Evolutionary conservation across 2,329 filamentous ascomycete genomes (phyloP).

Genomic region (Diaporthe ilicicola): DNA sequence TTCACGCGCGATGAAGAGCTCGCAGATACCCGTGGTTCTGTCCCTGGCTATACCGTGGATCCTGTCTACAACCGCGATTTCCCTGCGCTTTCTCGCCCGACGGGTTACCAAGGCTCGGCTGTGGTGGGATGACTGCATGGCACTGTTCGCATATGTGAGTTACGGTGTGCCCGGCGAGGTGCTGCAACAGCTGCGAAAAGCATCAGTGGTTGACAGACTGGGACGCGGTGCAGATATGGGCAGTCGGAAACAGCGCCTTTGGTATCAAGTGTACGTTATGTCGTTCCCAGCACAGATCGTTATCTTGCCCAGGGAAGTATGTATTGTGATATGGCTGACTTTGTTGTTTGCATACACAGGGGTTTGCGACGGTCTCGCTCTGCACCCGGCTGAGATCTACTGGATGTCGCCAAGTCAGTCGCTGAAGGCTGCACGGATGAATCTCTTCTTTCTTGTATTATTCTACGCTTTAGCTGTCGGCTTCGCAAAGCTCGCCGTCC

Average conservation of each 20-base stretch:
- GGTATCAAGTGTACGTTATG: slow-evolving; percentile 6
- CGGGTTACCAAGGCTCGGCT: slow-evolving; percentile 9
- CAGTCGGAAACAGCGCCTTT: neutral
- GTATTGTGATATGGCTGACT: neutral
- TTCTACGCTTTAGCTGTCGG: slow-evolving; percentile 7
- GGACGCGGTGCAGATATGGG: neutral
- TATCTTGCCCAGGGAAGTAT: too few species aligned
- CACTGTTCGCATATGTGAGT: slow-evolving; percentile 14
- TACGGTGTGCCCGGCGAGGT: neutral
- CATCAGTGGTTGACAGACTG: neutral
- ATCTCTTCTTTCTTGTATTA: slow-evolving; percentile 4
- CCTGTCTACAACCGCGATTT: slow-evolving; percentile 3
- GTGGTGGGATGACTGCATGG: slow-evolving; percentile 13
- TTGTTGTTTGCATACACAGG: neutral
- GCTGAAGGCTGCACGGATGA: neutral
- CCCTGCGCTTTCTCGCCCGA: neutral
- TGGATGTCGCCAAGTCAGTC: slow-evolving; percentile 17
- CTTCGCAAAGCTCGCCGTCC: slow-evolving; percentile 2
- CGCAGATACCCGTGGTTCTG: slow-evolving; percentile 3
- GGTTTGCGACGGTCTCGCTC: slow-evolving; percentile 12
- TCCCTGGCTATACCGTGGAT: slow-evolving; percentile 15
- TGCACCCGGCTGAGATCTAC: slow-evolving; percentile 4
- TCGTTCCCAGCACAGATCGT: neutral
- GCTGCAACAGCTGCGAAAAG: too few species aligned
- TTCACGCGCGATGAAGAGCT: slow-evolving; percentile 21